These are phyloP conservation scores for Saturnispora zaruensis DNA, from an alignment of 805 yeast species.

Conservation along the genomic window DNA sequence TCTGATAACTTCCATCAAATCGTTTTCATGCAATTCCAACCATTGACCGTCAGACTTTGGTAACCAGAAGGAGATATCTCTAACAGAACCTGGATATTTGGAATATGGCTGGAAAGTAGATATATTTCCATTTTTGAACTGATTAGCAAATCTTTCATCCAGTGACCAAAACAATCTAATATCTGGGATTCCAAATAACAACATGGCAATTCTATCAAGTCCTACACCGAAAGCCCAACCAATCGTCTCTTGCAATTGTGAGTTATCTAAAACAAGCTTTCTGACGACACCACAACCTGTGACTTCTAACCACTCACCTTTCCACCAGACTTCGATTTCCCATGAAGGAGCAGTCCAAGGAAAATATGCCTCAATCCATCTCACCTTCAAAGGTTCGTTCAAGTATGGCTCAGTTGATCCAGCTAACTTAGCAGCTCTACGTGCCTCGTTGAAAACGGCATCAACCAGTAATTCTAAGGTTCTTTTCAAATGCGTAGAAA, in stretches of 20 bases:
- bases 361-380: slow-evolving; percentile 94
- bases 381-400: slow-evolving; percentile 67
- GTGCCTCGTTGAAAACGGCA: slow-evolving; percentile 70
- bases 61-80: slow-evolving; percentile 93
- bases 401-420: slow-evolving; percentile 55
- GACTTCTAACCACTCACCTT: slow-evolving; percentile 94
- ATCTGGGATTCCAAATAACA: slow-evolving; percentile 90
- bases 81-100: slow-evolving; percentile 73
- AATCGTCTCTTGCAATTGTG: slow-evolving; percentile 59
- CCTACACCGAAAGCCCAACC: slow-evolving; percentile 99
- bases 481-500: slow-evolving; percentile 72
- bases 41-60: slow-evolving; percentile 30
- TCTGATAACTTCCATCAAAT: slow-evolving; percentile 88
- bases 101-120: slow-evolving; percentile 79
- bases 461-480: slow-evolving; percentile 78
- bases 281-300: slow-evolving; percentile 93
- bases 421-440: slow-evolving; percentile 48
- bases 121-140: slow-evolving; percentile 60
- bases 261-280: slow-evolving; percentile 63
- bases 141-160: slow-evolving; percentile 68
- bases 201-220: slow-evolving; percentile 90
- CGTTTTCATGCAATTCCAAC: slow-evolving; percentile 62
- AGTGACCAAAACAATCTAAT: slow-evolving; percentile 86
- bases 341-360: slow-evolving; percentile 99
- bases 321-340: slow-evolving; percentile 99